Evolutionary conservation across 805 yeast species (phyloP), one percentile per base, ranked within the genome.

Genomic region (Ogataea dorogensis): DNA sequence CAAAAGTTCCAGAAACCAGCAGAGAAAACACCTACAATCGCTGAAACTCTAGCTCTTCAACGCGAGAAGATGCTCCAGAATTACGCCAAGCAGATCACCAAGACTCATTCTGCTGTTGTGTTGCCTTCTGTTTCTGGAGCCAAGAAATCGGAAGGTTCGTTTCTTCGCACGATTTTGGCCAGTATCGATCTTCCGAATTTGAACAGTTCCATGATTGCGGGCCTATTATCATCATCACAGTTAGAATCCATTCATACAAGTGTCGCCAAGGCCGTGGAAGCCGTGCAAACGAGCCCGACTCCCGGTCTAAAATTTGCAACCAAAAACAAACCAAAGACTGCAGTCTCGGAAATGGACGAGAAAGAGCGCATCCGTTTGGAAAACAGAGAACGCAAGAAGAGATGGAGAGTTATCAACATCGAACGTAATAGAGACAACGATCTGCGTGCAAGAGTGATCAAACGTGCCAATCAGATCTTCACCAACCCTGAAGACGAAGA

Each of bases 401-500:
- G 75, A 47, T 86, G 95, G 95, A 70, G 95, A 51, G 89, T 79
- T 46, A 79, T 76, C 17, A 87, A 91, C 54, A 73, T 75, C 7
- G 81, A 81, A 42, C 70, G 93, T 46, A 89, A 89, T 59, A 81
- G 86, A 63, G 96, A 88, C 57, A 82, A 86, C 51, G 98, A 91
- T 54, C 65, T 91, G 36, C 70, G 95, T 34, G 77, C 85, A 0
- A 68, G 98, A 37, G 80, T 91, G 14, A 71, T 75, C 45, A 81
- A 81, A 46, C 68, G 93, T 25, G 96, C 97, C 0, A 67, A 64
- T 24, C 63, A 61, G 13, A 61, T 81, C 47, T 88, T 77, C 62
- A 93, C 95, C 1, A 72, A 67, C 7, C 67, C 61, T 0, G 78
- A 76, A 5, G 61, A 81, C 8, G 68, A 64, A 7, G 77, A 71